phyloP scores from a whole-genome alignment of 352 stramenopile genomes.

The Discostella stelligera region DNA sequence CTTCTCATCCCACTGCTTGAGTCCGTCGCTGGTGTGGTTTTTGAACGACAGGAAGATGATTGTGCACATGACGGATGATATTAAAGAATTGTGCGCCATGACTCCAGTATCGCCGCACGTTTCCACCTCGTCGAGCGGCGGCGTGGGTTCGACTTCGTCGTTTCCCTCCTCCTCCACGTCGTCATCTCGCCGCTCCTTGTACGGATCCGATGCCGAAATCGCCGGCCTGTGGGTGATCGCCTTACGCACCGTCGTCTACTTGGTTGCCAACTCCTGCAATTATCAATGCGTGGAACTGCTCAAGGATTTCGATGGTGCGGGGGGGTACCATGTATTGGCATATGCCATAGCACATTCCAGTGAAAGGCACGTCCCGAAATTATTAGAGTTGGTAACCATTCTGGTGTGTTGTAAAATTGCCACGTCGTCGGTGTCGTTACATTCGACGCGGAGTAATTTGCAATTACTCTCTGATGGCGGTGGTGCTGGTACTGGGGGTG shows the following conservation, averaged over 20 bases:
- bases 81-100: slow-evolving; percentile 80
- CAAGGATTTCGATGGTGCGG: slow-evolving; percentile 79
- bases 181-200: slow-evolving; percentile 56
- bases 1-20: slow-evolving; percentile 70
- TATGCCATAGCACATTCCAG: slow-evolving; percentile 70
- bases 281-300: slow-evolving; percentile 74
- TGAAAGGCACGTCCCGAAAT: slow-evolving; percentile 60
- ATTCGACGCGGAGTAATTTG: not conserved
- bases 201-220: slow-evolving; percentile 68
- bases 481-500: not conserved
- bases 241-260: slow-evolving; percentile 68
- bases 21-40: slow-evolving; percentile 74
- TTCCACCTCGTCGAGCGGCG: not conserved
- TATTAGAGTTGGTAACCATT: slow-evolving; percentile 73
- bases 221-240: slow-evolving; percentile 77
- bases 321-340: slow-evolving; percentile 75
- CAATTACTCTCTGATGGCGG: not conserved
- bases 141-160: slow-evolving; percentile 3
- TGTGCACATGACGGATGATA: slow-evolving; percentile 83
- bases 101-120: slow-evolving; percentile 17
- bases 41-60: slow-evolving; percentile 84
- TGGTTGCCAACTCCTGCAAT: slow-evolving; percentile 72
- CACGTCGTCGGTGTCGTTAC: not conserved
- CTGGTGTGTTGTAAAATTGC: slow-evolving; percentile 68
- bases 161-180: slow-evolving; percentile 4